A percentile compares a stretch with the other conserved stretches of the same genome.
These are phyloP conservation scores for Suhomyces coccinellae DNA, from an alignment of 1,139 yeast genomes.

Conservation along the genomic window DNA sequence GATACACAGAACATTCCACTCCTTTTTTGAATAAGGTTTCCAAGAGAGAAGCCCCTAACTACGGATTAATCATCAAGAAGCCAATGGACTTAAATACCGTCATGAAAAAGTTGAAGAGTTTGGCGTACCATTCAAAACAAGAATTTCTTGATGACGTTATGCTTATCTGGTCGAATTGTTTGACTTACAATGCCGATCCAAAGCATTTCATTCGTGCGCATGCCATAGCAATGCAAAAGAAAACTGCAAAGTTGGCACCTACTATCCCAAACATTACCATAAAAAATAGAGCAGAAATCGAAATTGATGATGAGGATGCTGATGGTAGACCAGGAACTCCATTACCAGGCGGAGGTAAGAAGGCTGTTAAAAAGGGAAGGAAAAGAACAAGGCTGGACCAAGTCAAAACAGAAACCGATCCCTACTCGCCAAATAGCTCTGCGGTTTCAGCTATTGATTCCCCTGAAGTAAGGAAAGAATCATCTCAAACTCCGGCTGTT, in stretches of 20 bases:
- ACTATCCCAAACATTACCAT: constrained; percentile 85
- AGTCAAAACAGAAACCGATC: constrained; percentile 28
- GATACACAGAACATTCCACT: constrained; percentile 94
- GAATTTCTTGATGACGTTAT: constrained; percentile 91
- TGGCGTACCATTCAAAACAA: constrained; percentile 78
- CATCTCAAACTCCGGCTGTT: constrained; percentile 22
- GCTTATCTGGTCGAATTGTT: constrained; percentile 94
- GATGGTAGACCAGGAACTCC: constrained; percentile 33
- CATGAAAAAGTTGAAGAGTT: constrained; percentile 78
- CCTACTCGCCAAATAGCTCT: constrained; percentile 8
- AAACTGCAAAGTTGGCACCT: constrained; percentile 72
- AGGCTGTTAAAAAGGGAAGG: constrained; percentile 44
- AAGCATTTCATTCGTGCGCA: constrained; percentile 87
- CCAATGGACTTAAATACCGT: constrained; percentile 98
- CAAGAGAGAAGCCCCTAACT: constrained; percentile 96
- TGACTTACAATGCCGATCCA: constrained; percentile 93
- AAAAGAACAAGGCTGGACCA: constrained; percentile 43
- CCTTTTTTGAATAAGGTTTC: constrained; percentile 94
- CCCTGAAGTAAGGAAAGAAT: constrained; percentile 14
- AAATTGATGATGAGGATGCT: constrained; percentile 64
- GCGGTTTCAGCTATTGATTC: constrained; percentile 18
- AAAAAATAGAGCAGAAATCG: constrained; percentile 81
- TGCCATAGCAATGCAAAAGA: constrained; percentile 95
- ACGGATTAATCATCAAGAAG: constrained; percentile 80
- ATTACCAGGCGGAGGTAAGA: constrained; percentile 24